A percentile compares a stretch with the other conserved stretches of the same genome.
These are phyloP conservation scores for Massarina eburnea DNA, from an alignment of 2,329 filamentous ascomycete genomes.

Conservation along the genomic window DNA sequence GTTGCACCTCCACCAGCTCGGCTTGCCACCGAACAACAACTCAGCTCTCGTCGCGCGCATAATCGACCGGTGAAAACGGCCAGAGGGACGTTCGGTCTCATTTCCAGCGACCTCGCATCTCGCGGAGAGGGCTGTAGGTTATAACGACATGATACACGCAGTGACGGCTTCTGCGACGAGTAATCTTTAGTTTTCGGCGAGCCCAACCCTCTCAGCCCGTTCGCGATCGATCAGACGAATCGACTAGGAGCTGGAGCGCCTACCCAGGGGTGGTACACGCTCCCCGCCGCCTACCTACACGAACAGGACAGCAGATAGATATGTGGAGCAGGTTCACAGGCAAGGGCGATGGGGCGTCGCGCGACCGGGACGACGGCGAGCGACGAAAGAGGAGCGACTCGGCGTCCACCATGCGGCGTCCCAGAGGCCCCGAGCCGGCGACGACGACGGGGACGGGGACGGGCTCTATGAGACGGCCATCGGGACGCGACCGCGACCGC, in stretches of 20 bases:
- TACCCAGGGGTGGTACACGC: no score
- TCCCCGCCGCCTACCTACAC: constrained; percentile 2
- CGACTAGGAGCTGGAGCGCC: neutral
- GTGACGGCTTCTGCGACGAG: constrained; percentile 27
- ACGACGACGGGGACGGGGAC: constrained; percentile 37
- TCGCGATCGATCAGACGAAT: constrained; percentile 1
- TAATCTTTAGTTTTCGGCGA: constrained; percentile 22
- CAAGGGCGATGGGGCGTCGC: constrained; percentile 39
- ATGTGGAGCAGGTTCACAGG: constrained; percentile 45
- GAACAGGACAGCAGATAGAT: constrained; percentile 15
- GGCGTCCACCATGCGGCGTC: constrained; percentile 32
- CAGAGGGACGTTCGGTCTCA: constrained; percentile 5
- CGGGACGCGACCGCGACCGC: constrained; percentile 14
- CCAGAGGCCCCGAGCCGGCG: constrained; percentile 30
- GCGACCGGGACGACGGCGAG: constrained; percentile 32
- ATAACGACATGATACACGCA: constrained; percentile 33
- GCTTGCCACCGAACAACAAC: constrained; percentile 22
- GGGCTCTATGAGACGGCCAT: constrained; percentile 35
- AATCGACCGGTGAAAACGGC: constrained; percentile 6
- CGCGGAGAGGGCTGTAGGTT: constrained; percentile 19
- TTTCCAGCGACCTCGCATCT: constrained; percentile 8
- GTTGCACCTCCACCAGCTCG: constrained; percentile 10
- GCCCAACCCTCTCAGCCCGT: constrained; percentile 2
- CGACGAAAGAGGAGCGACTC: constrained; percentile 25
- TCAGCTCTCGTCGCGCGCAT: constrained; percentile 25